Evolutionary conservation across 441 rosid species (phyloP).

Genomic region (Euphorbia celastroides): DNA sequence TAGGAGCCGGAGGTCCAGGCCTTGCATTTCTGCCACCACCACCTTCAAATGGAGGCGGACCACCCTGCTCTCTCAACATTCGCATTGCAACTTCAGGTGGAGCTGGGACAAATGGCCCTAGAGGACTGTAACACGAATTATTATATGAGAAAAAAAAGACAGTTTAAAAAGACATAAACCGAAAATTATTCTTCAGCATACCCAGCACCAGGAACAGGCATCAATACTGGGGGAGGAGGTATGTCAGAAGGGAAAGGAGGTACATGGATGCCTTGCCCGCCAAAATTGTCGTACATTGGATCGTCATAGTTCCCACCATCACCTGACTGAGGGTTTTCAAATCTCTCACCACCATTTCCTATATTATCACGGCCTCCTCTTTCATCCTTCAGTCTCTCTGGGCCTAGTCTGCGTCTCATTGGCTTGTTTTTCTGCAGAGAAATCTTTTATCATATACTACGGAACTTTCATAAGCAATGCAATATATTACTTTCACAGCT

Average conservation of each 20-base stretch:
- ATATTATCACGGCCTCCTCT: slow-evolving; percentile 66
- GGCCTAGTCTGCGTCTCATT: slow-evolving; percentile 59
- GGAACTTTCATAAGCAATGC: too few relatives aligned
- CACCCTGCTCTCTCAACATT: slow-evolving; percentile 84
- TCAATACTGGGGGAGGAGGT: slow-evolving; percentile 88
- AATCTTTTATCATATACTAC: too few relatives aligned
- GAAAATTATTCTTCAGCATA: slow-evolving; percentile 30
- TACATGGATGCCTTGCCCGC: slow-evolving; percentile 73
- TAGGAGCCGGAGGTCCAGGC: slow-evolving; percentile 65
- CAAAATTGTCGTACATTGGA: slow-evolving; percentile 55
- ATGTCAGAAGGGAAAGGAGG: slow-evolving; percentile 74
- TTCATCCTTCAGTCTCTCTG: slow-evolving; percentile 81
- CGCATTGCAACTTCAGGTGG: slow-evolving; percentile 97
- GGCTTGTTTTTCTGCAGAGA: slow-evolving; percentile 76
- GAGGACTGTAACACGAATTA: slow-evolving; percentile 57
- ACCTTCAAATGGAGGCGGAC: slow-evolving; percentile 76
- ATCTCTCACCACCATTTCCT: slow-evolving; percentile 62
- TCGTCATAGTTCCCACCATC: slow-evolving; percentile 63
- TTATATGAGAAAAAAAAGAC: slow-evolving; percentile 17
- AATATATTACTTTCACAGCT: too few relatives aligned
- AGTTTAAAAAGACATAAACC: not conserved
- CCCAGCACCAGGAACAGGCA: slow-evolving; percentile 99
- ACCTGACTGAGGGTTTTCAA: slow-evolving; percentile 59
- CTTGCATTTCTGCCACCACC: slow-evolving; percentile 64
- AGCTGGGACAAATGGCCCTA: slow-evolving; percentile 98